Evolutionary conservation across 139 green algal species (phyloP), one percentile per base, ranked within the genome.

Genomic region (Asterochloris erici): DNA sequence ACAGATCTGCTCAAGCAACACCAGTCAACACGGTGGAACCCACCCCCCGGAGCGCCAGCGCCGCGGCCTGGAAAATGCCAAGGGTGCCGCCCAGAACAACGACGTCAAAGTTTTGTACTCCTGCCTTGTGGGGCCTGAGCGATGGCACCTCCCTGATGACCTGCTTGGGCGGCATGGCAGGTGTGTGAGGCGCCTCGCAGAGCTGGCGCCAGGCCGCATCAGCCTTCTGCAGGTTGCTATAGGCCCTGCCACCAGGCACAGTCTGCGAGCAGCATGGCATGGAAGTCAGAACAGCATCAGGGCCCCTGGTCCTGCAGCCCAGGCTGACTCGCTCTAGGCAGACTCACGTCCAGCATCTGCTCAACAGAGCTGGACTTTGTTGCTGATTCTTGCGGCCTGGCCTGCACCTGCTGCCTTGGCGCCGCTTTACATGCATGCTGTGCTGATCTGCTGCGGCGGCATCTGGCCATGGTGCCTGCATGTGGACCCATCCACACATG

Each of bases 41-140:
- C 38, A 93, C 47, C 81, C 71, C 93, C 21, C 79, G 63, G 17
- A 82, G 27, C 21, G 89, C 86, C 38, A 98, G 86, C 23, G 92
- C 90, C 0, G 87, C 82, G 0, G 93, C 95, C 9, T 91, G 26
- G 74, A 98, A 95, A 15, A 93, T 83, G n/a, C 90, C 89, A 38
- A 91, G 84, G 10, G 66, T 82, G 61, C 78, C 80, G 28, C 63
- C 81, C 10, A 77, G 21, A 26, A 75, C 47, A 28, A 79, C 83
- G 9, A 88, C 86, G 77, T 90, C 84, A 16, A 47, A n/a, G 16
- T 19, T 47, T 19, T 79, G 54, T 2, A 27, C 38, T 21, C 19
- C 21, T 68, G 75, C 54, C 29, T 14, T 38, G 17, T 6, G 16
- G 24, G 75, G 54, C 54, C 29, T 11, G 15, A 10, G 75, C 38